phyloP scores from a whole-genome alignment of 257 asterid genomes.

The Solanum tarijense region DNA sequence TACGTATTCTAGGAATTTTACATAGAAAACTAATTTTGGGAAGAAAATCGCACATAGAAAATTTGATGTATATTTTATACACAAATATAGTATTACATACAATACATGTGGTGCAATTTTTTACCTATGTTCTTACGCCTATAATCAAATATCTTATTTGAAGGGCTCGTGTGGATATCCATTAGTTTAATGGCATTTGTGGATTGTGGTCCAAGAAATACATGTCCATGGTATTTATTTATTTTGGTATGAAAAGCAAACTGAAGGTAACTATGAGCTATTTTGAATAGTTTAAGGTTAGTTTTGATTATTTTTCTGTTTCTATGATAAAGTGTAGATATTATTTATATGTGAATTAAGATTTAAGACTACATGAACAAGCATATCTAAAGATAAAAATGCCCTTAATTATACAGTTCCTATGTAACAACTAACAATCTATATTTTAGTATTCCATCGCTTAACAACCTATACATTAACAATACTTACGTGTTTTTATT shows the following conservation, averaged over 20 bases:
- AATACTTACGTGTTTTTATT: neutral
- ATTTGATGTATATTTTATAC: neutral
- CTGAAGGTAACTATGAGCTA: too few relatives aligned
- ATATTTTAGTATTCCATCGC: neutral
- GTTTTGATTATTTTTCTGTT: too few relatives aligned
- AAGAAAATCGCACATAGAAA: neutral
- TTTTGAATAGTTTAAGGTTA: too few relatives aligned
- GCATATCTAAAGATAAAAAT: neutral
- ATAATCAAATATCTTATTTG: neutral
- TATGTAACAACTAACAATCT: neutral
- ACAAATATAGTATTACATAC: too few relatives aligned
- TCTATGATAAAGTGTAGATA: too few relatives aligned
- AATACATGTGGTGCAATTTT: too few relatives aligned
- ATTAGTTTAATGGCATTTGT: too few relatives aligned
- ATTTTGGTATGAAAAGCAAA: neutral
- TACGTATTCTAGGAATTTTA: neutral
- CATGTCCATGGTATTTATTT: neutral
- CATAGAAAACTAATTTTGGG: neutral
- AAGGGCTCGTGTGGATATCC: neutral
- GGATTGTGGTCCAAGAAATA: neutral
- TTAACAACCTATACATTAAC: neutral
- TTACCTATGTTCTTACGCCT: neutral
- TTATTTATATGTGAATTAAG: too few relatives aligned
- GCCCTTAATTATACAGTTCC: neutral
- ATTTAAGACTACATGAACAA: too few relatives aligned